Base-by-base conservation (phyloP, 2,329 filamentous ascomycete species). In the Claviceps purpurea region DNA sequence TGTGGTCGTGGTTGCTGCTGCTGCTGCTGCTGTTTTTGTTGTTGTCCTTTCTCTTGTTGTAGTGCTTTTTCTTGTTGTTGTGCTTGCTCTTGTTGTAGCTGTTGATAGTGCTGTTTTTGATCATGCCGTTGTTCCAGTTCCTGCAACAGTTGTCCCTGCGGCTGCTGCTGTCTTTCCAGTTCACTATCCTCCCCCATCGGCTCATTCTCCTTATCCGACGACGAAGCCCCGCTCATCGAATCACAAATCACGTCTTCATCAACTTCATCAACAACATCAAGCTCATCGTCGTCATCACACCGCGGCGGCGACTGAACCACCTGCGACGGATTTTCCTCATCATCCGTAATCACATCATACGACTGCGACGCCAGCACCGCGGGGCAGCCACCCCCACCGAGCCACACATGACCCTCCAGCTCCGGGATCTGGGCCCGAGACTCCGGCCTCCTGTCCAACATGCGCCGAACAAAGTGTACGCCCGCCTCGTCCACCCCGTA, bases 391-490 rank as follows among this genome's bases (percentile, higher is more conserved):
- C 55, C 49, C 2, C 64, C 68, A 0, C 60, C 61, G n/a, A 95
- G 73, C 91, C 91, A 97, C 1, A 77, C 70, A 64, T 93, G 86
- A 13, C 70, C 68, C 53, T 87, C 76, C 51, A 95, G 83, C 49
- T 85, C 76, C 5, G 71, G 65, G 45, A 93, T 82, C 0, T 83
- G 87, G 0, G 89, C 87, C 52, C 91, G 81, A n/a, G 78, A 69
- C 52, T 85, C 78, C 1, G 91, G 89, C 49, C 89, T 81, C n/a
- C 81, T 80, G 57, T 89, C 82, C 4, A 97, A 79, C 79, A 96
- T 93, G n/a, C 74, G 73, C 16, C 72, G 70, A 37, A 97, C 71
- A 58, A 95, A 87, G 57, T 89, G 78, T 47, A 94, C 79, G 11
- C 84, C 87, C 2, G 73, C 65, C 1, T 77, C 70, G 0, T 89